Evolutionary conservation across 257 asterid genomes (phyloP).

Genomic region (Solanum paucissectum): DNA sequence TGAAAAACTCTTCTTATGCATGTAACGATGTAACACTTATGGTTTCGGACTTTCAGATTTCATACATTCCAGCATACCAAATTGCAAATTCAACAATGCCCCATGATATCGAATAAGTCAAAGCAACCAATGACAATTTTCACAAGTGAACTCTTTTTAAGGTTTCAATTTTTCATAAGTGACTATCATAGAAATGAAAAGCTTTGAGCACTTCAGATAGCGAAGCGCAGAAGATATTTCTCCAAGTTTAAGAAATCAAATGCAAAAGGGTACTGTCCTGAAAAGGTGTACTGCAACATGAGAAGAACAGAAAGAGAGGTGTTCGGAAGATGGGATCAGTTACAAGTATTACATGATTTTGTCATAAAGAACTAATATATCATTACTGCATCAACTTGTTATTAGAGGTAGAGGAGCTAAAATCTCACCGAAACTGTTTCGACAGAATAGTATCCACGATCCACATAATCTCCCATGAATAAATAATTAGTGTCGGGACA

Average conservation of each 20-base stretch:
- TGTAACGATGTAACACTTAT: not conserved
- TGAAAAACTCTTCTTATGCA: not conserved
- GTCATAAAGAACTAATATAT: not conserved
- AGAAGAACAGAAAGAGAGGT: not conserved
- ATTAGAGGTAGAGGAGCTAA: not conserved
- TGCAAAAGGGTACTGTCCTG: not conserved
- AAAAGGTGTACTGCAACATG: not conserved
- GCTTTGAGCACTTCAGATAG: not conserved
- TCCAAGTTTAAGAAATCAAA: not conserved
- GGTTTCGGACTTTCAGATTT: not conserved
- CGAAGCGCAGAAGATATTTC: not conserved
- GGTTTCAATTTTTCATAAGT: not conserved
- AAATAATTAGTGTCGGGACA: constrained; percentile 84
- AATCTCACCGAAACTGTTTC: constrained; percentile 67
- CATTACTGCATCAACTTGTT: not conserved
- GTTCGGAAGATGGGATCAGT: not conserved
- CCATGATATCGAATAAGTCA: not conserved
- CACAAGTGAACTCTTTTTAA: not conserved
- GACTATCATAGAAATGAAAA: not conserved
- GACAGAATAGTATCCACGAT: constrained; percentile 81
- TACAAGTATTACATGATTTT: not conserved
- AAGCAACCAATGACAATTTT: not conserved
- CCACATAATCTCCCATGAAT: constrained; percentile 93
- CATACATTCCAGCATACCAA: not conserved
- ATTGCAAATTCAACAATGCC: not conserved